These are phyloP conservation scores for Closterium sp. DNA, from an alignment of 139 green algal species.

Conservation along the genomic window DNA sequence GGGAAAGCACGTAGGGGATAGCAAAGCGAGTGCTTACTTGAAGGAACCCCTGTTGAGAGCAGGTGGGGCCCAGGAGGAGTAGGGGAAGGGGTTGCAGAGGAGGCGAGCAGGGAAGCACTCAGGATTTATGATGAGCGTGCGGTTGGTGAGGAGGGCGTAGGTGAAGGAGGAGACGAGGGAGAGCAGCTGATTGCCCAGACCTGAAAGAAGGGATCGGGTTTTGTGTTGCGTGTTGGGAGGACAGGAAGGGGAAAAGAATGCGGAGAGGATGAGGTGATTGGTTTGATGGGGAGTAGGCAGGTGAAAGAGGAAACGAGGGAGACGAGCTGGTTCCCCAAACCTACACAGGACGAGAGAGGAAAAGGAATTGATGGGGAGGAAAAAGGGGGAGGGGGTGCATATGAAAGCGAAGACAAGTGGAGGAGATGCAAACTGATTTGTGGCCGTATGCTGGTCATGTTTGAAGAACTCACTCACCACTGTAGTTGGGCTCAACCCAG, in stretches of 20 bases:
- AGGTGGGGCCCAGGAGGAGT: slow-evolving; percentile 1
- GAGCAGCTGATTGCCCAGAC: slow-evolving; percentile 30
- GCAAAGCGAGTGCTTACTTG: neutral
- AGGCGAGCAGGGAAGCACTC: neutral
- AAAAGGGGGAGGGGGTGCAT: neutral
- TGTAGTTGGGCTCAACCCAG: neutral
- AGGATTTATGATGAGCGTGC: slow-evolving; percentile 1
- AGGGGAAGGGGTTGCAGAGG: slow-evolving; percentile 7
- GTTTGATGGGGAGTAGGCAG: slow-evolving; percentile 11
- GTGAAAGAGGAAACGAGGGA: slow-evolving; percentile 37
- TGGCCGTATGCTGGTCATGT: neutral
- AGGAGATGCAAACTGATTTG: too few species aligned
- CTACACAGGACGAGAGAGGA: neutral
- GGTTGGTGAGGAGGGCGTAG: slow-evolving; percentile 30
- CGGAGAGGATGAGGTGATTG: neutral
- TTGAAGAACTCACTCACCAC: neutral
- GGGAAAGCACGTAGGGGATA: too few species aligned
- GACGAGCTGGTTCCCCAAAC: slow-evolving; percentile 16
- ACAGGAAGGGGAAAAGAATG: neutral
- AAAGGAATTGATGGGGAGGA: neutral
- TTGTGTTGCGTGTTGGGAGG: neutral
- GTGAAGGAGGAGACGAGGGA: slow-evolving; percentile 37
- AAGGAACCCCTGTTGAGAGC: neutral
- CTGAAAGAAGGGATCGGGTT: neutral
- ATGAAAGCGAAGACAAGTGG: neutral